Evolutionary conservation across 805 yeast genomes (phyloP).

Genomic region (Candida arabinofermentans): DNA sequence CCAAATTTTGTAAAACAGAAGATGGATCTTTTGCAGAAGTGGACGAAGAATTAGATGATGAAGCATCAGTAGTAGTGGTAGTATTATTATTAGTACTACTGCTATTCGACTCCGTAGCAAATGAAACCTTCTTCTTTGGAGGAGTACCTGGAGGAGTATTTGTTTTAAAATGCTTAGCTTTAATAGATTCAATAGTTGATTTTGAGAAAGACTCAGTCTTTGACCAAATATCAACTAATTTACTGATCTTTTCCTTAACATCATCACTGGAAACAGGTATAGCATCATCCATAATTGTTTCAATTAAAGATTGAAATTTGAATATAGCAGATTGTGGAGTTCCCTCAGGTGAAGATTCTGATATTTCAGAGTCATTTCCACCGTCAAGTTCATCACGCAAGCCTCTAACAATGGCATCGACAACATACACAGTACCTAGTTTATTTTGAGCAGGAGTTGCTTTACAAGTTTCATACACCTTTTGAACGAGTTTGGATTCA

Average conservation of each 20-base stretch:
- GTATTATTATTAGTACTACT: background rate
- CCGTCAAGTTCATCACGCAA: conserved; percentile 54
- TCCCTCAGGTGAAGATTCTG: conserved; percentile 55
- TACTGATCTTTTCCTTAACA: conserved; percentile 70
- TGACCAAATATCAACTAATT: conserved; percentile 90
- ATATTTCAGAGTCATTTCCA: conserved; percentile 48
- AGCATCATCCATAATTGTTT: conserved; percentile 59
- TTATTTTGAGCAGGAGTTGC: conserved; percentile 76
- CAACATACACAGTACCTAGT: conserved; percentile 84
- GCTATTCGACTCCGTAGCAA: conserved; percentile 15
- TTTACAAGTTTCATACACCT: conserved; percentile 63
- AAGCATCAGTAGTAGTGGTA: conserved; percentile 7
- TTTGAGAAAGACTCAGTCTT: conserved; percentile 73
- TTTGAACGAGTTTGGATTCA: conserved; percentile 49
- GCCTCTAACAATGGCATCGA: conserved; percentile 88
- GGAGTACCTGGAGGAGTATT: conserved; percentile 74
- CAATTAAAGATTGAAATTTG: conserved; percentile 61
- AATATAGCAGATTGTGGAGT: conserved; percentile 70
- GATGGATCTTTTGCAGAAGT: conserved; percentile 46
- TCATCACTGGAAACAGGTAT: conserved; percentile 49
- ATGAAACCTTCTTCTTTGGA: conserved; percentile 34
- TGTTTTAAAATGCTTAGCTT: conserved; percentile 55
- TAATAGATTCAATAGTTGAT: conserved; percentile 49
- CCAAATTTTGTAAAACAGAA: conserved; percentile 65
- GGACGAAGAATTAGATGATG: conserved; percentile 17